Base-by-base conservation (phyloP, 495 filamentous ascomycete species). In the Aspergillus panamensis region DNA sequence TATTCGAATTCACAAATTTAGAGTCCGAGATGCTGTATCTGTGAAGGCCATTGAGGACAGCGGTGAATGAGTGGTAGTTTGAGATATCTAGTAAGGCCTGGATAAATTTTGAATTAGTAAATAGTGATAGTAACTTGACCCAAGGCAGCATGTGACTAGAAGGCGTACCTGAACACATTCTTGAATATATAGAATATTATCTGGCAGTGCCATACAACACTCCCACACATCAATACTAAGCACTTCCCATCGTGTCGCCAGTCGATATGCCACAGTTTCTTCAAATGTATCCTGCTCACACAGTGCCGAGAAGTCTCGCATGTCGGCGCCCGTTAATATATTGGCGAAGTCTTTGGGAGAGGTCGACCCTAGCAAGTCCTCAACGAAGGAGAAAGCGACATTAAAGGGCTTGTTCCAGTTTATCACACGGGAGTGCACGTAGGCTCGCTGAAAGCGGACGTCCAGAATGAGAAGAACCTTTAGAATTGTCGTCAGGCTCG, bases 151-250 rank as follows among this genome's bases (percentile, higher is more conserved):
- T 43, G 13, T 17, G 33, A 31, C 45, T 10, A 20, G 21, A 37
- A 9, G 43, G 35, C 67, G 62, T 25, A 74, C 75, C 58, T 73
- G 59, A 31, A 71, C 56, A 48, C 71, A 70, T 35, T 76, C 73
- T 60, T 71, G 69, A 6, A 78, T 62, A 45, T 60, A 68, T 20
- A 51, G 57, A 9, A 72, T 64, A 31, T 66, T 17, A 4, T 74
- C 69, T 16, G 74, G 74, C 14, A 77, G 53, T n/a, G 69, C 73
- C 0, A 60, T 68, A 44, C 75, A 78, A 49, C 71, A 76, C 53
- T 78, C 75, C 73, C 73, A 75, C 1, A 74, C 70, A 0, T 68
- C 64, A 12, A 67, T 62, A 25, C 65, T 70, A 10, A 77, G 59
- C 37, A 48, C 31, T 14, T 69, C 62, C 75, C 75, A 78, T 37